Evolutionary conservation across 352 stramenopile genomes (phyloP), one percentile per base, ranked within the genome.

Genomic region (Phytophthora syringae): DNA sequence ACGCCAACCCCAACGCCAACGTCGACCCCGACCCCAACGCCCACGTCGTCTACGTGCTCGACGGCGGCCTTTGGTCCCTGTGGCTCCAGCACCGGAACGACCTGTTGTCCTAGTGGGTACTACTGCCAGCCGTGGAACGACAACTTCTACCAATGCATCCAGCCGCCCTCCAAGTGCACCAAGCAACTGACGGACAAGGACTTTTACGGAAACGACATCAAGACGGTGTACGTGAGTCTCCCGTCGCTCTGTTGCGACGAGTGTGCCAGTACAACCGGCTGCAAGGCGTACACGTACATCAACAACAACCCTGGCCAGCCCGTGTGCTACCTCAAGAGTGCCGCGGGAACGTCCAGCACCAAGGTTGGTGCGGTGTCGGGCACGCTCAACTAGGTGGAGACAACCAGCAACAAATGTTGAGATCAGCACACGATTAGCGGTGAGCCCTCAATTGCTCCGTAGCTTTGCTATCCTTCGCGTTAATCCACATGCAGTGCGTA

Each of bases 51-150:
- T 3, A 68, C 48, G 0, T 77, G 69, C 32, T 56, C 39, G 16
- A 72, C 64, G 28, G 36, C 51, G 11, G 40, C 47, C 1, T 67
- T 57, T 30, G 61, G 44, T 13, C 16, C 52, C 2, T 80, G 70
- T 55, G 76, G 76, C 28, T 71, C 22, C 22, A 75, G 64, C 30
- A 47, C 16, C 12, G 68, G 71, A 22, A 60, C 61, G 7, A 70
- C 49, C 0, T 82, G 76, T 53, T 82, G 76, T 27, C 67, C 73
- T 20, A 59, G 30, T 7, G 64, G 64, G 0, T 70, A 56, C 45
- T 84, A 86, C 52, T 84, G 75, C 60, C 72, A 82, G 32, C 77
- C 77, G 4, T 86, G 74, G 77, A 76, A 64, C 56, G 39, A 58
- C 25, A 66, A 52, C 24, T 78, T 59, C 27, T 84, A 78, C 60